Evolutionary conservation across 2,329 filamentous ascomycete species (phyloP), one percentile per base, ranked within the genome.

Genomic region (Colletotrichum chrysophilum): DNA sequence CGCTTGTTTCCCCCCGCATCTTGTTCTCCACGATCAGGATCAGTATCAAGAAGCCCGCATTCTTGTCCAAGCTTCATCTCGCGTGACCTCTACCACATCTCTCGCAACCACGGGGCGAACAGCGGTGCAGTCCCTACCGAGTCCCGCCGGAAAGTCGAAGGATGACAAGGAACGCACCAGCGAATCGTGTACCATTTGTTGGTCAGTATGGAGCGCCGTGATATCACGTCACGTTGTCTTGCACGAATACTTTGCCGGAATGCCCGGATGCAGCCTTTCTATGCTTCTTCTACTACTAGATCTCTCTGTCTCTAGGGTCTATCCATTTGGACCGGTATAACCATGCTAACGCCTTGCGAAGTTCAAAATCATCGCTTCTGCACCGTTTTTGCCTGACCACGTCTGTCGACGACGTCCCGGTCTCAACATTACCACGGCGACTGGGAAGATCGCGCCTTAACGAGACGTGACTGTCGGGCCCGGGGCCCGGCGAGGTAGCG

Each of bases 341-440:
- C 58, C 24, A 75, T 76, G 70, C 74, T 76, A 76, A 73, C 74
- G 70, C 70, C 70, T 69, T 60, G 28, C 64, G 55, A 76, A 28
- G 34, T 66, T 21, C 43, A 65, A 52, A 21, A 52, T 28, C 65
- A 38, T 38, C 32, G 43, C 64, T 58, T 38, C 43, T 73, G 67
- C 48, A 56, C 62, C 70, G 36, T 55, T 55, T 52, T 56, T 43
- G n/a, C 24, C 24, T 13, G 26, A n/a, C 64, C 18, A 21, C 3
- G 30, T 28, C 52, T 21, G 36, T n/a, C 61, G 12, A 10, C 32
- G 24, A 28, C 48, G 28, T 61, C 58, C 56, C 48, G 13, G 13
- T 56, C 65, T 76, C 70, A 10, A 38, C 56, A 38, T 65, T 68
- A 62, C 65, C 48, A 52, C 64, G 14, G 28, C 58, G 21, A 58